Percentiles rank a stretch among this genome's conserved stretches.
Evolutionary conservation across 1,139 yeast genomes (phyloP).

Genomic region (Williopsis jadinii): DNA sequence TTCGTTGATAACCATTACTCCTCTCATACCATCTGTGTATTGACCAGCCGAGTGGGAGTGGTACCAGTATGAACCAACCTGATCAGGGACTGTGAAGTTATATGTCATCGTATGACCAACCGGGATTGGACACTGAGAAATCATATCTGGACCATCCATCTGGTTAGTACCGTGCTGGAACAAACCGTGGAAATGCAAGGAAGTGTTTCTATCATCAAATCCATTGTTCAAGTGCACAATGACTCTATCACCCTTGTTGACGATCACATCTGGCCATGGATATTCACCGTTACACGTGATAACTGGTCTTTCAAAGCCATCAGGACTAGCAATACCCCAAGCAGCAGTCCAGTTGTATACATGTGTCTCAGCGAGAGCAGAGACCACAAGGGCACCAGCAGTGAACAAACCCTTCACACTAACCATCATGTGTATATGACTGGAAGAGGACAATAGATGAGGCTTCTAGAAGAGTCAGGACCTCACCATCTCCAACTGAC

Average conservation of each 20-base stretch:
- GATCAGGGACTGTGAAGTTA: conserved; percentile 78
- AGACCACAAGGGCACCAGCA: conserved; percentile 16
- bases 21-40: conserved; percentile 90
- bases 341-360: conserved; percentile 67
- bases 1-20: conserved; percentile 55
- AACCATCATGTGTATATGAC: conserved; percentile 2
- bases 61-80: conserved; percentile 90
- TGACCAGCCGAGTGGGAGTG: conserved; percentile 85
- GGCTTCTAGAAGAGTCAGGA: no score
- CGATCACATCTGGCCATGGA: conserved; percentile 78
- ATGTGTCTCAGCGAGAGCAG: conserved; percentile 45
- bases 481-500: no score
- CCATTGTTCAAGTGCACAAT: conserved; percentile 63
- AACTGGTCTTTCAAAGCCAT: conserved; percentile 64
- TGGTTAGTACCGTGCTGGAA: conserved; percentile 67
- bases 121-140: conserved; percentile 83
- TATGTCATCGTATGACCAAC: conserved; percentile 62
- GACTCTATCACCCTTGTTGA: conserved; percentile 72
- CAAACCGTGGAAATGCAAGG: conserved; percentile 88
- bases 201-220: conserved; percentile 56
- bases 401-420: conserved; percentile 9
- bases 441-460: no score
- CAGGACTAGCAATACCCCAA: conserved; percentile 69
- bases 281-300: conserved; percentile 77
- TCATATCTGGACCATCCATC: conserved; percentile 86